Evolutionary conservation across 2,329 filamentous ascomycete species (phyloP), one percentile per base, ranked within the genome.

Genomic region (Fusarium floridanum): DNA sequence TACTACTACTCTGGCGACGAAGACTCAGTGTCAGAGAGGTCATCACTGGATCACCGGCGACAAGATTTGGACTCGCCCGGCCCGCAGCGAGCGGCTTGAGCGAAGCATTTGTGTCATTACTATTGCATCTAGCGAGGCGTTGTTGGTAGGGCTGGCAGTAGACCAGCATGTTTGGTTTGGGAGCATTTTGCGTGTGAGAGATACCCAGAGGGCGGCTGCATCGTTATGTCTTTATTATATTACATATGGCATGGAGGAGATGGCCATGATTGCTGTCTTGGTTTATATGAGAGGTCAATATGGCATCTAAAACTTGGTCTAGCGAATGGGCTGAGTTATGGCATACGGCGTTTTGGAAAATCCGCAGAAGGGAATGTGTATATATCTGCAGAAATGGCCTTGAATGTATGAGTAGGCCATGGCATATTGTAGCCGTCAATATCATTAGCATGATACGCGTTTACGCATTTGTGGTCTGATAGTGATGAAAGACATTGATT

Each of bases 1-100:
- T 74, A 77, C 45, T 76, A 78, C 34, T 81, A 82, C 53, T 77
- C 77, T n/a, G 78, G 78, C 60, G 80, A 80, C 11, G 81, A 81
- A 24, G 79, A 76, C 9, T 80, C 79, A 1, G 59, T 80, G 10
- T 78, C 77, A 17, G 80, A 79, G 36, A 76, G 78, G 60, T 79
- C 78, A 7, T 83, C 81, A 20, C 66, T 76, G 56, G 77, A 77
- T 37, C 78, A 77, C 22, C 71, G 68, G 24, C 73, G 76, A 60
- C 77, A 77, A 57, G 74, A 75, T 8, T 78, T 71, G 27, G 81
- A 82, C 6, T 77, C 79, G 22, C 75, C 76, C 9, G 74, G 75
- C 14, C 68, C 59, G 14, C 73, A 71, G 17, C 73, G 73, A 29
- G 59, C 64, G 43, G 63, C 72, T 29, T 76, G 53, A 73, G 64